Evolutionary conservation across 306 rosid species (phyloP), one percentile per base, ranked within the genome.

Genomic region (Alnus rubra): DNA sequence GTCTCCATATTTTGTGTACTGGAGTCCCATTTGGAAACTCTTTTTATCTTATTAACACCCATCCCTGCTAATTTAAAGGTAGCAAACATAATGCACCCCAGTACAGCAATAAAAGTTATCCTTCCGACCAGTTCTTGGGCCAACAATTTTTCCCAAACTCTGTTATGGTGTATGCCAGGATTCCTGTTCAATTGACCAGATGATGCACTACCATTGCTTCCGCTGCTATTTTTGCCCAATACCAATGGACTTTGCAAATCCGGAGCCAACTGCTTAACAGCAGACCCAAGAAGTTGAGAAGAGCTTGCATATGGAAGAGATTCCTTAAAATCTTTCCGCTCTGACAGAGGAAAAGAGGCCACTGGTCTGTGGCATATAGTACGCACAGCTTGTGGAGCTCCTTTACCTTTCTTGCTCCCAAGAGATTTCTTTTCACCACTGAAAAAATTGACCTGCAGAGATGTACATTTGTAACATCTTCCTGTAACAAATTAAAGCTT

Each of bases 251-350:
- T 91, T 76, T 84, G 93, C 80, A 88, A 73, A 83, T 89, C 93
- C 54, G 96, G 94, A 80, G 98, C 76, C 81, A 95, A 89, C 87
- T 90, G 94, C 89, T 92, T 91, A 69, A 96, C 90, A 63, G 97
- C 89, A 48, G 87, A 85, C 59, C 97, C 98, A 65, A 89, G 74
- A 86, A 83, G 83, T 69, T 86, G 85, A 75, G 94, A 88, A 82
- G 97, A 82, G 81, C 84, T 91, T 79, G 82, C 69, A 79, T 79
- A 83, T 64, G 96, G 74, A 76, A 77, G 84, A 84, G 94, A 84
- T 37, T 88, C 91, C 81, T 90, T 88, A 58, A 85, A 83, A 81
- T 88, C 91, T 78, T 84, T 84, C 74, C 82, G 86, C 76, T 93
- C 94, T 71, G 92, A 85, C 55, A 86, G 76, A 78, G 85, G 87